Evolutionary conservation across 208 protist genomes (phyloP), one percentile per base, ranked within the genome.

Genomic region (Leishmania aethiopica): DNA sequence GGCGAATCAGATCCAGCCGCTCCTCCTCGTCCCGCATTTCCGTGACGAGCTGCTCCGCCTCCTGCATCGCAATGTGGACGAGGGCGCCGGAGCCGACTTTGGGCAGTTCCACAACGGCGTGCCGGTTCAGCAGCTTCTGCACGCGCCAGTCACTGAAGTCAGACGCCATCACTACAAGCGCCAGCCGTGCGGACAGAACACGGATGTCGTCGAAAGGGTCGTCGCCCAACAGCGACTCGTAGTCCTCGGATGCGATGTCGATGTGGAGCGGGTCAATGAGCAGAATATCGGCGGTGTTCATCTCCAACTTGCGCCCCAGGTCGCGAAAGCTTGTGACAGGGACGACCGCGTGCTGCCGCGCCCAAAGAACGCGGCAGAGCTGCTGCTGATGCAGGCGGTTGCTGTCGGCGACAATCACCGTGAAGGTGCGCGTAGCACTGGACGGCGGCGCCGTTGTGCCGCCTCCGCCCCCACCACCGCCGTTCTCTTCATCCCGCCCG

Each of bases 1-100:
- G 87, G 11, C 94, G 90, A 32, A 97, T 86, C n/a, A 90, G 75
- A 25, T 94, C 93, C 47, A 97, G 90, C 55, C 91, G 88, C 79
- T 94, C 92, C 77, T 95, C 90, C 84, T 96, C 90, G n/a, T 94
- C 91, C 8, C 93, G 93, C 84, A 95, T 91, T 81, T 94, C 85
- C 11, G 78, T 79, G 45, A 95, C 93, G 77, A 96, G 82, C 60
- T 89, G 90, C 87, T 97, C 94, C 0, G 92, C 93, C 78, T 96
- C 94, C 84, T 97, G 92, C 87, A 97, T 94, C 6, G 93, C 93
- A 78, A 95, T 92, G 85, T 97, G 94, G 35, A 97, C 77, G 40
- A 96, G 87, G 15, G 92, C 86, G 3, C 78, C 88, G 62, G 90
- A 93, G 66, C 89, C 92, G 49, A 93, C 84, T 85, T 91, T 95